phyloP scores from a whole-genome alignment of 1,284 basidiomycete species.

The Cutaneotrichosporon sp. region DNA sequence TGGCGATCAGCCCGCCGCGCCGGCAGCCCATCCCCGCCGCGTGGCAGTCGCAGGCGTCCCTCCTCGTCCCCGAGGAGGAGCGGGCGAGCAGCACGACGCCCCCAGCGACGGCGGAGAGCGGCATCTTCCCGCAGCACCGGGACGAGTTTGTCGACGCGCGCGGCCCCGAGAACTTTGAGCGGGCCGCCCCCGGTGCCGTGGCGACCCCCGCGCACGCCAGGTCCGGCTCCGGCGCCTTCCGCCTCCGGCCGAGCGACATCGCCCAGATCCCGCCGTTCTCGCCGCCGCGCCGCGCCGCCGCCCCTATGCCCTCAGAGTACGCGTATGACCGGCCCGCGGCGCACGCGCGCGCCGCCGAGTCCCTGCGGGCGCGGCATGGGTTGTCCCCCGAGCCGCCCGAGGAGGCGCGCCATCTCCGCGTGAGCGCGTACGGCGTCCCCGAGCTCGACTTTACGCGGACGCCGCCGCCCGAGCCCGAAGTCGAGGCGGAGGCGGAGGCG shows the following conservation, averaged over 20 bases:
- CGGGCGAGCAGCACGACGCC: background rate
- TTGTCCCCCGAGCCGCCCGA: background rate
- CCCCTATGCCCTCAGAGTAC: background rate
- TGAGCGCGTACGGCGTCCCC: slow-evolving; percentile 3
- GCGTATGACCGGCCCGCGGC: slow-evolving; percentile 1
- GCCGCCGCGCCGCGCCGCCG: background rate
- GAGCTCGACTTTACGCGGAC: slow-evolving; percentile 6
- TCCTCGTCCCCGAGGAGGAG: background rate
- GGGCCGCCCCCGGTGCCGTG: background rate
- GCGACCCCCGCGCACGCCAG: too few relatives aligned
- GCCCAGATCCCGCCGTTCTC: background rate
- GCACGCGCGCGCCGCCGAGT: background rate
- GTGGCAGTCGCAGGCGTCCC: background rate
- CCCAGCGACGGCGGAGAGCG: background rate
- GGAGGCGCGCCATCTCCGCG: background rate
- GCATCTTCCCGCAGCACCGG: background rate
- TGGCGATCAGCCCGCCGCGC: background rate
- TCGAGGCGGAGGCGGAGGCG: background rate
- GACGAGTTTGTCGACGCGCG: background rate
- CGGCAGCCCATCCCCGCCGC: background rate
- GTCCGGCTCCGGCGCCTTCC: too few relatives aligned
- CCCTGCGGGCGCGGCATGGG: background rate
- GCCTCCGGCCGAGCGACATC: background rate
- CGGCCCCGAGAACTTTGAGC: background rate
- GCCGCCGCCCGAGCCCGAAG: background rate